Base-by-base conservation (phyloP, 78 protist species). In the Dictyostelium intermedium region DNA sequence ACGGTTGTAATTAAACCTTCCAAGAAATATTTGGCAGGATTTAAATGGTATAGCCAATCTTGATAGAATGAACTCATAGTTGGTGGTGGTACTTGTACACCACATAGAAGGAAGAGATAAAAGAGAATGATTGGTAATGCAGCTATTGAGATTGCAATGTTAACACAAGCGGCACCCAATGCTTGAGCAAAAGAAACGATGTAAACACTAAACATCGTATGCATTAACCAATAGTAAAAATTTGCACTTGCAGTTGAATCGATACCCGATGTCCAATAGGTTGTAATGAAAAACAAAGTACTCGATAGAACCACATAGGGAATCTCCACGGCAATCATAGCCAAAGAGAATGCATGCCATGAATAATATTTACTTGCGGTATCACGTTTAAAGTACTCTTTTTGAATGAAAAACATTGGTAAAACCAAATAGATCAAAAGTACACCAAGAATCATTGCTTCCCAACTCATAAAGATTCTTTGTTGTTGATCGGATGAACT, bases 1-100 rank as follows among this genome's bases (percentile, higher is more conserved):
- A 92, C 86, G 18, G 56, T 84, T 43, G 96, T 84, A 20, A 92
- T 63, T 27, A 92, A 16, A 32, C 96, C 96, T 41, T 92, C 96
- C 18, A 92, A 34, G 82, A 92, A 78, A 34, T 92, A 92, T 23
- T 56, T 27, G 16, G 81, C 79, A 0, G 95, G 95, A 9, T 72
- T 79, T 37, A 91, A 35, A 18, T 74, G 89, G 5, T 91, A 91
- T 43, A 83, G 50, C 96, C 96, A 92, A 3, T 35, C 14, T 27
- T 35, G 30, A 87, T 82, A 91, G 77, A 91, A 91, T 7, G 53
- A 25, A 2, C 91, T 82, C 25, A 91, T 23, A 1, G 76, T 3
- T 14, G 79, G 79, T 9, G 89, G 91, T 27, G 89, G 95, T 2
- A 66, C 87, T 73, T 82, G 45, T 0, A 91, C 91, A 83, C 95